Percentiles rank a stretch among this genome's conserved stretches.
phyloP scores from a whole-genome alignment of 2,329 filamentous ascomycete genomes.

The Fusarium sp. region DNA sequence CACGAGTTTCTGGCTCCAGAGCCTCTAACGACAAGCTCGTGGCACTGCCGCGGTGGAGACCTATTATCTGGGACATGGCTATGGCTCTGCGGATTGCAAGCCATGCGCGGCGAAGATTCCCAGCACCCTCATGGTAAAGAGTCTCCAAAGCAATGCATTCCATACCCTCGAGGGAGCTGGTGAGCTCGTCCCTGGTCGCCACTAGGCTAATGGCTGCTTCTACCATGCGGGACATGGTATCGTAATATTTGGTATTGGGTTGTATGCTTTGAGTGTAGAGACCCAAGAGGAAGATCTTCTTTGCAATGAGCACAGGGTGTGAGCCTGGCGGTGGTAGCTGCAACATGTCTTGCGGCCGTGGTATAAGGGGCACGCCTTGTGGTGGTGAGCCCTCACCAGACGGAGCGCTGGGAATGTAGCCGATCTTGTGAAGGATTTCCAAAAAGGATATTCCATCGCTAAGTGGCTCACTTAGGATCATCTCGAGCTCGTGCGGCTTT shows the following conservation, averaged over 20 bases:
- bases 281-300: conserved; percentile 20
- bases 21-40: not conserved
- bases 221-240: conserved; percentile 46
- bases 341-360: not conserved
- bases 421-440: not conserved
- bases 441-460: not conserved
- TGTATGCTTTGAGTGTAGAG: conserved; percentile 31
- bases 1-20: not conserved
- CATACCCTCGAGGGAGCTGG: conserved; percentile 53
- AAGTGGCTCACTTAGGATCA: not conserved
- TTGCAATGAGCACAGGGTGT: conserved; percentile 39
- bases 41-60: not conserved
- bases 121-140: conserved; percentile 51
- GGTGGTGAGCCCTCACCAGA: not conserved
- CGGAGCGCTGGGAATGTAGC: not conserved
- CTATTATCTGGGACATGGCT: not conserved
- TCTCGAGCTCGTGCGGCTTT: not conserved
- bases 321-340: conserved; percentile 20
- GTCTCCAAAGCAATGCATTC: conserved; percentile 57
- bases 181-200: conserved; percentile 53
- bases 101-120: conserved; percentile 19
- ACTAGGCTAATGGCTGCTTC: conserved; percentile 47
- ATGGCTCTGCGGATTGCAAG: not conserved
- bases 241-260: not conserved
- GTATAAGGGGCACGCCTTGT: not conserved